Evolutionary conservation across 176 grass and related monocot genomes (phyloP), one percentile per base, ranked within the genome.

Genomic region (Chrysopogon serrulatus): DNA sequence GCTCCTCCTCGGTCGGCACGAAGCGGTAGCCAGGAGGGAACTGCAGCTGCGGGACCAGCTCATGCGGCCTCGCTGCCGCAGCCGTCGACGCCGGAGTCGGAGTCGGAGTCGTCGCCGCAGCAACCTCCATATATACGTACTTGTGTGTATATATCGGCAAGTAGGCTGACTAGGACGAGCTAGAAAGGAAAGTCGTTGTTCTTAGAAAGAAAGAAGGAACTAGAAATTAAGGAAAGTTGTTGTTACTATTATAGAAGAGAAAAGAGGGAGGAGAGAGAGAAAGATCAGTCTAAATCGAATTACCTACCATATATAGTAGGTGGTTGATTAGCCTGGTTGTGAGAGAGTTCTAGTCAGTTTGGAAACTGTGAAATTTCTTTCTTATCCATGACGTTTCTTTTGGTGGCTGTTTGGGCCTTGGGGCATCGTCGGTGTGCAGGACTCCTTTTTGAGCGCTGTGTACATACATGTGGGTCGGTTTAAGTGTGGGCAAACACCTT

Each of bases 11-110:
- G 5, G 8, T 75, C 10, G 70, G 87, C 32, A 12, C 1, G 82
- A 85, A 85, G 82, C 10, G 82, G 70, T 2, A 75, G 1, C 87
- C 87, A 3, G 18, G 13, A 10, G 62, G 57, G 6, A 89, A 76
- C n/a, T 12, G 76, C 5, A 81, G 77, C 49, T 85, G 82, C 18
- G 5, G 62, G 16, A 69, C 77, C 19, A 89, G 48, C 77, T 85
- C 69, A 15, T 79, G 7, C 39, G 9, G 42, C 64, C 5, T 3
- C 1, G 41, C 19, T 2, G 6, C 8, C 2, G 16, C 65, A 18
- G 40, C 66, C 35, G 12, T 68, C 18, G 66, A 12, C 9, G n/a
- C n/a, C n/a, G n/a, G n/a, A n/a, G n/a, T n/a, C n/a, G n/a, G n/a
- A n/a, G n/a, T 54, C 18, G 19, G 0, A 51, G 48, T 21, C 17